These are phyloP conservation scores for Lunasporangiospora selenospora DNA, from an alignment of 192 early-diverging fungal species.

Conservation along the genomic window DNA sequence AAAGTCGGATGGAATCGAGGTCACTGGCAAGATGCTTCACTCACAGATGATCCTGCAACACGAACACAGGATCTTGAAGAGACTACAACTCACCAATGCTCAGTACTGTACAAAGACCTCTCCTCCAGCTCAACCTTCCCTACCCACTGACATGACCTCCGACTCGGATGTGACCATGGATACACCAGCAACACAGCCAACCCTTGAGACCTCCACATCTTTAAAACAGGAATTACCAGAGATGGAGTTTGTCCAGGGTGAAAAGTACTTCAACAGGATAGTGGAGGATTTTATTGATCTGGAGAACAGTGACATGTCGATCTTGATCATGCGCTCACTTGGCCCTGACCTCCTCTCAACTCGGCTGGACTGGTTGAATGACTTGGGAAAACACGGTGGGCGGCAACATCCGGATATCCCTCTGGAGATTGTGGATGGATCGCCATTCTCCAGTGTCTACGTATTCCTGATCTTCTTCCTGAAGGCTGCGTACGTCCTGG, in stretches of 20 bases:
- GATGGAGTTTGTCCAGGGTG: constrained; percentile 17
- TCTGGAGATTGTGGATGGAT: neutral
- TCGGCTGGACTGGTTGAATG: constrained; percentile 14
- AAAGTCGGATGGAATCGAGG: constrained; percentile 24
- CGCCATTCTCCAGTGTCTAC: constrained; percentile 26
- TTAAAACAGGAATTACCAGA: neutral
- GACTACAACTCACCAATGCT: constrained; percentile 17
- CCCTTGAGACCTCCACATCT: too few species aligned
- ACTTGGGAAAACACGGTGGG: constrained; percentile 25
- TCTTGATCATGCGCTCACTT: constrained; percentile 27
- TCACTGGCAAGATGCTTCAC: constrained; percentile 33
- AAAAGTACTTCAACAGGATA: constrained; percentile 38
- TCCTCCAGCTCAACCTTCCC: too few species aligned
- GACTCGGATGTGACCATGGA: neutral
- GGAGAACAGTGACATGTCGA: constrained; percentile 19
- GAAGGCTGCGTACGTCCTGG: constrained; percentile 29
- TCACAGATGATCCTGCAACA: constrained; percentile 35
- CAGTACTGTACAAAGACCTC: neutral
- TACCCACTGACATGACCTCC: neutral
- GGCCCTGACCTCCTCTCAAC: constrained; percentile 35
- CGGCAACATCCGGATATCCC: constrained; percentile 7
- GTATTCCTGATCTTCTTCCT: constrained; percentile 39
- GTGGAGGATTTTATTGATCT: constrained; percentile 43
- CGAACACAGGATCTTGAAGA: constrained; percentile 32
- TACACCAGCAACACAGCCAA: neutral